A percentile compares a stretch with the other conserved stretches of the same genome.
Conservation (phyloP, 1,284 basidiomycete species). For the Ustilago trichophora region DNA sequence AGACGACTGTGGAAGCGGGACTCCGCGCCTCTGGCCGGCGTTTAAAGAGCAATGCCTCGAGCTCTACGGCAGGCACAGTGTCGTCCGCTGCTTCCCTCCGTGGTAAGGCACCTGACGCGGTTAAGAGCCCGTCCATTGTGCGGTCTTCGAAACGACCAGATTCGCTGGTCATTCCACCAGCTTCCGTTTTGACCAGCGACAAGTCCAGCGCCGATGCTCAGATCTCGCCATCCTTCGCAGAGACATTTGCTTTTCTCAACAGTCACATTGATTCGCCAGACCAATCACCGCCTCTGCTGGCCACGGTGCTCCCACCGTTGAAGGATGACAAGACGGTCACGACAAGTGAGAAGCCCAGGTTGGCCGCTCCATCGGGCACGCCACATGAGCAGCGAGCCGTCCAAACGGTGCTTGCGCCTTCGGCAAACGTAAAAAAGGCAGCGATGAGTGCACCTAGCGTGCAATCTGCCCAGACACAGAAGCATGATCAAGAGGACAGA, state of each 20-base stretch:
- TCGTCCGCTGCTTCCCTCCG: not conserved
- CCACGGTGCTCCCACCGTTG: not conserved
- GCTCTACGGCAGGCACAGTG: conserved; percentile 1
- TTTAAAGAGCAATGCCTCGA: conserved; percentile 9
- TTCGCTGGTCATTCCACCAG: conserved; percentile 4
- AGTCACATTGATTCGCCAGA: conserved; percentile 26
- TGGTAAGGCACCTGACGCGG: not conserved
- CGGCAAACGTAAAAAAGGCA: too few species aligned
- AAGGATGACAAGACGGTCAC: not conserved
- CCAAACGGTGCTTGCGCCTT: too few species aligned
- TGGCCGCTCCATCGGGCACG: not conserved
- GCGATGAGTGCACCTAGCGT: too few species aligned
- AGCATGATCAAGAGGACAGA: not conserved
- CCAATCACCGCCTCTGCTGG: conserved; percentile 3
- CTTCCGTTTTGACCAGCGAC: conserved; percentile 2
- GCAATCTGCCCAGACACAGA: too few species aligned
- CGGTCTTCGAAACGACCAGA: not conserved
- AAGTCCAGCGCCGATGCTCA: conserved; percentile 13
- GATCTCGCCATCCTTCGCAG: conserved; percentile 31
- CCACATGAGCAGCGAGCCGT: too few species aligned
- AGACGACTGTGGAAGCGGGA: not conserved
- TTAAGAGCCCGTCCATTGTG: not conserved
- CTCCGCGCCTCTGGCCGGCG: not conserved
- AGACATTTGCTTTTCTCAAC: conserved; percentile 34
- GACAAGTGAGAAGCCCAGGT: not conserved